These are phyloP conservation scores for Aspergillus panamensis DNA, from an alignment of 495 filamentous ascomycete species.

Conservation along the genomic window DNA sequence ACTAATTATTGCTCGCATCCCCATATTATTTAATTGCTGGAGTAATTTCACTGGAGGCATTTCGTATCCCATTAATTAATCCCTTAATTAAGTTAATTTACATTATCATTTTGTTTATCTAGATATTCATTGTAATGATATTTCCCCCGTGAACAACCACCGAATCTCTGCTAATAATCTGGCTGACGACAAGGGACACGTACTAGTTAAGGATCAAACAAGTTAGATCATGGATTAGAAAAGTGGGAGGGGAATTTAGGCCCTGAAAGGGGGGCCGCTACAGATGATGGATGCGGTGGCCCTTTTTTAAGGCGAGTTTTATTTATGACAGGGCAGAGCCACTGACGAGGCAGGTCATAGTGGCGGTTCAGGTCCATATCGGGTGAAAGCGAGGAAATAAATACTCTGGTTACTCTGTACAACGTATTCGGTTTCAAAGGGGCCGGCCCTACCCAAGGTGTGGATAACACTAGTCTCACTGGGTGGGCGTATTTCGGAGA, in stretches of 20 bases:
- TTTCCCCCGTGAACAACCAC: conserved; percentile 1
- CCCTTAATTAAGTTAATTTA: neutral
- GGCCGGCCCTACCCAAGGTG: neutral
- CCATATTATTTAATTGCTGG: conserved; percentile 3
- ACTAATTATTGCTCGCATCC: neutral
- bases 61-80: neutral
- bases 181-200: conserved; percentile 28
- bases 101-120: neutral
- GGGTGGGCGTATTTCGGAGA: conserved; percentile 22
- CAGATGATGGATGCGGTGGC: conserved; percentile 1
- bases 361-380: neutral
- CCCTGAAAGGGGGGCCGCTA: conserved; percentile 20
- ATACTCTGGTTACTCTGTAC: conserved; percentile 6
- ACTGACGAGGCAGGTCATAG: neutral
- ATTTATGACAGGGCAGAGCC: conserved; percentile 7
- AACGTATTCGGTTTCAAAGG: conserved; percentile 16
- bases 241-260: conserved; percentile 13
- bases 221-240: conserved; percentile 19
- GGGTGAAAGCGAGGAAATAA: neutral
- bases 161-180: conserved; percentile 2
- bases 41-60: neutral
- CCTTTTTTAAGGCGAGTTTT: neutral
- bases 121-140: neutral
- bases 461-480: conserved; percentile 10
- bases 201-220: conserved; percentile 24